Conservation (phyloP, 176 grass and related monocot species). For the Olyra latifolia region DNA sequence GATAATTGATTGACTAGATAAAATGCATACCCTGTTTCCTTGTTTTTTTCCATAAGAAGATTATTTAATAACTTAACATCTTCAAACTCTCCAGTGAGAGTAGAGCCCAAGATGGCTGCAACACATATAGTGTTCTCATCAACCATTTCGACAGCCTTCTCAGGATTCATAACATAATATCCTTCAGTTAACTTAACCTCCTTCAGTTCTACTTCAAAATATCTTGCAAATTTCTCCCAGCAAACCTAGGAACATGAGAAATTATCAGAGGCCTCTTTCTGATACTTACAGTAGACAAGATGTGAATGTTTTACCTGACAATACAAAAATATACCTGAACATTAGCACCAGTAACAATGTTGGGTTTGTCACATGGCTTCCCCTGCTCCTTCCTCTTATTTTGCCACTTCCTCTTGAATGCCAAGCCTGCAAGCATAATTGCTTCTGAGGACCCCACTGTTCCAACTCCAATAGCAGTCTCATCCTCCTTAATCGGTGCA, state of each 20-base stretch:
- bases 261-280: background rate
- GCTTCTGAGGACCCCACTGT: slow-evolving; percentile 81
- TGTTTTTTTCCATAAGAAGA: slow-evolving; percentile 69
- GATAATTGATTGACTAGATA: background rate
- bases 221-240: slow-evolving; percentile 87
- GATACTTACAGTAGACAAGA: background rate
- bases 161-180: slow-evolving; percentile 79
- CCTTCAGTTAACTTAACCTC: slow-evolving; percentile 78
- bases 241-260: slow-evolving; percentile 50
- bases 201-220: slow-evolving; percentile 77
- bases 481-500: slow-evolving; percentile 57
- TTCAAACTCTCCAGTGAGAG: slow-evolving; percentile 79
- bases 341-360: slow-evolving; percentile 91
- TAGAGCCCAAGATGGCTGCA: slow-evolving; percentile 81
- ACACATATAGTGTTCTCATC: slow-evolving; percentile 89
- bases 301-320: background rate
- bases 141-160: slow-evolving; percentile 82
- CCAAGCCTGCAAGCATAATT: slow-evolving; percentile 81
- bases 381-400: slow-evolving; percentile 70
- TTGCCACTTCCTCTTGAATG: slow-evolving; percentile 89
- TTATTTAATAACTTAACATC: slow-evolving; percentile 63
- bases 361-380: slow-evolving; percentile 75
- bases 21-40: slow-evolving; percentile 63
- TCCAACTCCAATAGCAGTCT: slow-evolving; percentile 62
- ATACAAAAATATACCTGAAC: slow-evolving; percentile 55